Percentiles rank a stretch among this genome's conserved stretches.
These are phyloP conservation scores for Arachnomyces sp. DNA, from an alignment of 2,329 filamentous ascomycete genomes.

Conservation along the genomic window DNA sequence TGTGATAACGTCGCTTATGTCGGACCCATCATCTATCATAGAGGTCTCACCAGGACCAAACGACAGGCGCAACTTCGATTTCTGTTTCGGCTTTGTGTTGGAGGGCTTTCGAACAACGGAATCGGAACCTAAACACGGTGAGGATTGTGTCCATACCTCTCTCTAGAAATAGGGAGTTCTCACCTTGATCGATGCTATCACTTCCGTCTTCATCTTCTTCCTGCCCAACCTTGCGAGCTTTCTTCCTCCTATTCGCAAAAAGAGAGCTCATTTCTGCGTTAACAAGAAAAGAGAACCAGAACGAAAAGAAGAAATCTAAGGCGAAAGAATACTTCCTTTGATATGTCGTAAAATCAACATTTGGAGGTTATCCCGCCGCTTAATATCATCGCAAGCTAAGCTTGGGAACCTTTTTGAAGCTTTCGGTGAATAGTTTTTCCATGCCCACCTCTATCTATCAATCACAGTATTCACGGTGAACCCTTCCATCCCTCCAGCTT, in stretches of 20 bases:
- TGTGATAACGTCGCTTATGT: constrained; percentile 48
- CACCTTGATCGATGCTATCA: constrained; percentile 33
- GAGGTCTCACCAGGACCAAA: constrained; percentile 59
- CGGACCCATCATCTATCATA: constrained; percentile 48
- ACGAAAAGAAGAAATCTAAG: constrained; percentile 1
- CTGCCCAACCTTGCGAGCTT: constrained; percentile 65
- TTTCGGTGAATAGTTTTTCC: constrained; percentile 30
- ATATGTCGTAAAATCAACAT: not conserved
- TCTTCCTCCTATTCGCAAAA: constrained; percentile 53
- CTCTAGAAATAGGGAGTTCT: constrained; percentile 20
- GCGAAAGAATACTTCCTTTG: not conserved
- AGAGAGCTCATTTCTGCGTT: constrained; percentile 48
- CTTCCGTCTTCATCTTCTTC: constrained; percentile 56
- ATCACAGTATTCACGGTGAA: constrained; percentile 8
- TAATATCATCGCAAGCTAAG: constrained; percentile 2
- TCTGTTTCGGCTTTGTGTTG: constrained; percentile 54
- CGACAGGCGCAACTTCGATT: constrained; percentile 66
- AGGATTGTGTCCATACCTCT: constrained; percentile 21
- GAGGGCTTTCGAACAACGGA: constrained; percentile 48
- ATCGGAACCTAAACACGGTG: constrained; percentile 34
- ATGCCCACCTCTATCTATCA: constrained; percentile 21
- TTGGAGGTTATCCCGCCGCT: constrained; percentile 16
- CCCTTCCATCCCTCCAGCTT: constrained; percentile 22
- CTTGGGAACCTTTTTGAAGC: constrained; percentile 14
- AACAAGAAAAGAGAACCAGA: not conserved